Evolutionary conservation across 1,139 yeast species (phyloP), one percentile per base, ranked within the genome.

Genomic region (Pichia sp.): DNA sequence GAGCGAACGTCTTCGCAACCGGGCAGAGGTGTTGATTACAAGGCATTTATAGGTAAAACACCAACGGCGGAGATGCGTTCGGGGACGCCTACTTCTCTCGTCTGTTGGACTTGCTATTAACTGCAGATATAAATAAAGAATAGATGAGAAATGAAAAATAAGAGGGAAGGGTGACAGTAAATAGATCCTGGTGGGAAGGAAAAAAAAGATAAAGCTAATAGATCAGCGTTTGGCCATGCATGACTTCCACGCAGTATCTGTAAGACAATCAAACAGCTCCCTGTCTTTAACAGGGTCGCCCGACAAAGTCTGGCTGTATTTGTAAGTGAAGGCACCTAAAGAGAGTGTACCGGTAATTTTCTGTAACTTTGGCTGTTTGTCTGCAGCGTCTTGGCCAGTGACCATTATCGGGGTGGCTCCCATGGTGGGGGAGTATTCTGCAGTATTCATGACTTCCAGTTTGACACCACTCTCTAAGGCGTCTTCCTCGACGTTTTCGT

Each of bases 171-270:
- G 24, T 20, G 24, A 20, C 24, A 20, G 24, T 20, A 20, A 20
- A 20, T 20, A 20, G 24, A 20, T 20, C 24, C 24, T 20, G 24
- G 24, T 20, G 10, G 30, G 17, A 42, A 41, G 12, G 33, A 8
- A 30, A 38, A 42, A 7, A n/a, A 17, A 31, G 16, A 9, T 17
- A 40, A 12, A 33, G 24, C 12, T 31, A 31, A 31, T 8, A n/a
- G 2, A 20, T 40, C 36, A 54, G 6, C 47, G 56, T 48, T 56
- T 54, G 6, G 57, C n/a, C 17, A 54, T 40, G 36, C 59, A 56
- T 10, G 59, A 30, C 31, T 56, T 56, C 59, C 59, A 56, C 2
- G 59, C 59, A 45, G 42, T 54, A 14, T 56, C 57, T 7, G 49
- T 33, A 2, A 56, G 51, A n/a, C 53, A 43, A 31, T 56, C 57